Percentiles rank a stretch among this genome's conserved stretches.
These are phyloP conservation scores for Euphrasia confusa DNA, from an alignment of 257 asterid genomes.

Conservation along the genomic window DNA sequence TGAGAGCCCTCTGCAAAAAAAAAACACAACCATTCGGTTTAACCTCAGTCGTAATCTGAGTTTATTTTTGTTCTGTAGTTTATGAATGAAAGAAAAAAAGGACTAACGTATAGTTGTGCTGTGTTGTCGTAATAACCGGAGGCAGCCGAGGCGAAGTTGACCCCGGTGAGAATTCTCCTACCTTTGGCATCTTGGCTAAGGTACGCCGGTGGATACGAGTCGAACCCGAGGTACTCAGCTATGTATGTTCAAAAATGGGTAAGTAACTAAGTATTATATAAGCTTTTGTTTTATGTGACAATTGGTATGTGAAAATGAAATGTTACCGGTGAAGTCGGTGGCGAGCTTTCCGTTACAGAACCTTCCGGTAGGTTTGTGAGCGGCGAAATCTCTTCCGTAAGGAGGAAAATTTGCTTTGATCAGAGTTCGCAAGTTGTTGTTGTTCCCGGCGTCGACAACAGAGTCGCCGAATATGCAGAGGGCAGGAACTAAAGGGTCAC, in stretches of 20 bases:
- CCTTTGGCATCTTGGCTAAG: constrained; percentile 62
- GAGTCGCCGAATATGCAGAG: constrained; percentile 77
- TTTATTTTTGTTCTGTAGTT: neutral
- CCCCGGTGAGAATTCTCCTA: constrained; percentile 48
- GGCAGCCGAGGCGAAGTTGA: constrained; percentile 87
- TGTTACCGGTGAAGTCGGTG: constrained; percentile 68
- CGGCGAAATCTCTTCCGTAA: constrained; percentile 73
- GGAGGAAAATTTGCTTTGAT: constrained; percentile 83
- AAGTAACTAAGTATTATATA: neutral
- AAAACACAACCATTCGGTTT: too few species aligned
- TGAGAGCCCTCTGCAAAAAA: constrained; percentile 47
- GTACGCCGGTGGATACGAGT: constrained; percentile 73
- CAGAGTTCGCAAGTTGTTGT: constrained; percentile 58
- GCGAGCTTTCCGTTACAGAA: constrained; percentile 92
- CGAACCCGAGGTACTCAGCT: constrained; percentile 85
- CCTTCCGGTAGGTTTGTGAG: constrained; percentile 76
- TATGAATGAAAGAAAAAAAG: neutral
- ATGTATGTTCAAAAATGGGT: constrained; percentile 2
- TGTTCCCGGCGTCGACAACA: constrained; percentile 75
- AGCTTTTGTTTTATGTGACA: neutral
- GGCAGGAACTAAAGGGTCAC: constrained; percentile 77
- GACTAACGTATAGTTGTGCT: constrained; percentile 52
- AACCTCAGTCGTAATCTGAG: too few species aligned
- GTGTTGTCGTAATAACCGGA: constrained; percentile 81
- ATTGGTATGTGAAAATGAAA: neutral